Evolutionary conservation across 1,284 basidiomycete genomes (phyloP), one percentile per base, ranked within the genome.

Genomic region (Ceratorhiza oryzae-sativae): DNA sequence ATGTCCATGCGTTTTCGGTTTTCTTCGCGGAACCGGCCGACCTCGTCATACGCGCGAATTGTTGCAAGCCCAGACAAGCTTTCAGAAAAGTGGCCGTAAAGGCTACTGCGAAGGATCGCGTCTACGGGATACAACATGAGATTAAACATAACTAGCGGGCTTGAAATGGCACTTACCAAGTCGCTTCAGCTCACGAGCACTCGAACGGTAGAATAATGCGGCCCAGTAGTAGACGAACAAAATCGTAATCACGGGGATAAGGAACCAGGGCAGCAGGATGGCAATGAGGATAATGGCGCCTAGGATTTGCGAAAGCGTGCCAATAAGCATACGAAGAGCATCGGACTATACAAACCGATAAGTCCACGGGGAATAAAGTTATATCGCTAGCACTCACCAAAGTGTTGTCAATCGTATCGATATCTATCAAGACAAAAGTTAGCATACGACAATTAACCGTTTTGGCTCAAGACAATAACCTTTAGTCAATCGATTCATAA

Each of bases 1-100:
- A 92, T 82, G 77, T 98, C 92, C 63, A 96, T 86, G n/a, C 88
- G 85, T 45, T 87, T 83, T 76, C 90, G 84, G 77, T 95, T 96
- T 72, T 93, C 92, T 9, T 79, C 78, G 65, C 86, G 80, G 84
- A 98, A 97, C 32, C 91, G 85, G 3, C 86, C 82, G 1, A 83
- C 79, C 77, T 90, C 90, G 12, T 87, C 88, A 75, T 95, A 97
- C 0, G 93, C 93, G n/a, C 93, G 87, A 62, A 96, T 94, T 1
- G 94, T 96, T 0, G 91, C 85, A 51, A 96, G 82, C 23, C 94
- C 94, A 9, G 89, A 89, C 8, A 97, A 83, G n/a, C 90, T 90
- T 81, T 98, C 96, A 59, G 90, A 90, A 79, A 95, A 94, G 80
- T 95, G 93, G 6, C 92, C 88, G 78, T 95, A 95, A n/a, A 94